Evolutionary conservation across 805 yeast genomes (phyloP), one percentile per base, ranked within the genome.

Genomic region (Hanseniaspora jakobsenii): DNA sequence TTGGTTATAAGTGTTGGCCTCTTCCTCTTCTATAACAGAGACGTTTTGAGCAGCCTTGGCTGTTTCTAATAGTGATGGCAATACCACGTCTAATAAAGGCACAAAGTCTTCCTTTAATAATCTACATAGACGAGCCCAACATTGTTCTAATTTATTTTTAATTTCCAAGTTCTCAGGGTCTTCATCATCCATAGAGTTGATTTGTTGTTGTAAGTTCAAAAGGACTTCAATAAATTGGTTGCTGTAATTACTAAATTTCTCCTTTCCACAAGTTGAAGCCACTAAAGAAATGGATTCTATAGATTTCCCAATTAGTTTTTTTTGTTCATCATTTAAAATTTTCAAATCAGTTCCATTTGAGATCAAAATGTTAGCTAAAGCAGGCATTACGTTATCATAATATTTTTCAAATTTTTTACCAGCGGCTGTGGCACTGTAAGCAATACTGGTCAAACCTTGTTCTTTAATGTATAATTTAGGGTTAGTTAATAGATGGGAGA

Each of bases 361-460:
- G 53, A 71, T 75, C 64, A 91, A 66, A 17, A 89, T 94, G 50
- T 80, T 76, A 47, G 86, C 66, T 49, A 89, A 67, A 52, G 85
- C 65, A 14, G 95, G 95, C 93, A 91, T 89, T 60, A 91, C 70
- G 1, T 95, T 81, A 59, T 86, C 95, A 60, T 87, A 91, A 60
- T 91, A 91, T 64, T 87, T 89, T 54, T 77, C 71, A 59, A 91
- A 91, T 57, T 81, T 81, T 50, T 72, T 72, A 62, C 85, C 85
- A 3, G 97, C 95, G 13, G 95, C 93, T 63, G 89, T 97, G 2
- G 98, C 98, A 52, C 89, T 87, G 52, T 87, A 83, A 17, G 97
- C 95, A 61, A 91, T 87, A 0, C 97, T 91, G 9, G 97, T 87
- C 47, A 91, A 70, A 13, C 87, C 96, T 66, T 91, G 98, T 59